These are phyloP conservation scores for Agarophyton chilense DNA, from an alignment of 23 red algal genomes.

Conservation along the genomic window DNA sequence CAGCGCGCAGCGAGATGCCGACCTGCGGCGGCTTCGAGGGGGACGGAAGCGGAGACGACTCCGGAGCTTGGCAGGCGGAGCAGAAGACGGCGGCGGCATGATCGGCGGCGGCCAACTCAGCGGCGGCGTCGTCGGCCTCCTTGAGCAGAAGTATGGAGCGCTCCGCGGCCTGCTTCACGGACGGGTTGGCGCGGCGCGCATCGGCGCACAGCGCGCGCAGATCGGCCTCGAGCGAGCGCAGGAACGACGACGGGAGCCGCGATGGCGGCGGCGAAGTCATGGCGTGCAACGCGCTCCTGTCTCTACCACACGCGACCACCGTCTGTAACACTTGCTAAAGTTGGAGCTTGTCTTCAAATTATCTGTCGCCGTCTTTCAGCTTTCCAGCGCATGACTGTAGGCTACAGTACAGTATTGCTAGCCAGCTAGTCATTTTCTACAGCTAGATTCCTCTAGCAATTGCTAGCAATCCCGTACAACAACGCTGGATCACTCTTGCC, in stretches of 20 bases:
- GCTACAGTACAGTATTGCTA: too few species aligned
- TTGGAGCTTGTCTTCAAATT: too few species aligned
- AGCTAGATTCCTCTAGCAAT: too few species aligned
- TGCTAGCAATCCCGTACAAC: too few species aligned
- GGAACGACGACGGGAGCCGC: not conserved
- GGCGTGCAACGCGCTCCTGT: too few species aligned
- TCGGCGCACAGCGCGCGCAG: conserved; percentile 68
- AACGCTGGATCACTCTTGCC: too few species aligned
- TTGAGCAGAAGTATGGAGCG: conserved; percentile 67
- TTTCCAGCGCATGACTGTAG: too few species aligned
- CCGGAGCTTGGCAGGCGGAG: conserved; percentile 13
- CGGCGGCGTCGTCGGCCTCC: conserved; percentile 25
- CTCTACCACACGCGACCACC: too few species aligned
- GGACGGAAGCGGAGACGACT: not conserved
- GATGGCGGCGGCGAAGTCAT: not conserved
- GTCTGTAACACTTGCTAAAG: too few species aligned
- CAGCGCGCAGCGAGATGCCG: conserved; percentile 36
- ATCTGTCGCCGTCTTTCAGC: too few species aligned
- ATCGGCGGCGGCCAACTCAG: conserved; percentile 2
- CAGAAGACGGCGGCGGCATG: conserved; percentile 62
- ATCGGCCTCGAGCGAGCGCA: conserved; percentile 70
- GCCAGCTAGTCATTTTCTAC: too few species aligned
- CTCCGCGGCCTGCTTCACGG: conserved; percentile 59
- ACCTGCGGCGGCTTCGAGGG: not conserved
- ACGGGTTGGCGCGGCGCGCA: conserved; percentile 26